Evolutionary conservation across 345 rosid genomes (phyloP), one percentile per base, ranked within the genome.

Genomic region (Arabidopsis arenosa): DNA sequence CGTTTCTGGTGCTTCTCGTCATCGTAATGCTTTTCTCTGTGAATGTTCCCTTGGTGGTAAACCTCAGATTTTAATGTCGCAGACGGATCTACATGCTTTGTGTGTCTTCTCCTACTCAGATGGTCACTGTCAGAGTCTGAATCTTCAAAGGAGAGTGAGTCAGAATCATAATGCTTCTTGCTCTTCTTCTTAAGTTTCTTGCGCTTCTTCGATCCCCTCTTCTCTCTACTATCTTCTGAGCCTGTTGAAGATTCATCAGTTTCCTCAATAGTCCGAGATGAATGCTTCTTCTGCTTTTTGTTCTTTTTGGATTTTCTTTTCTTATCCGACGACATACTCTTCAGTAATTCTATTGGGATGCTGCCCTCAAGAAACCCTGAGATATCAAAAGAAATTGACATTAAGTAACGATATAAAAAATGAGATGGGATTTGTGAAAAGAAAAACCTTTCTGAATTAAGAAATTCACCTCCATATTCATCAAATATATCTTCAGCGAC

Each of bases 401-500:
- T 17, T 54, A 52, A 82, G 59, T 70, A 76, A 55, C 49, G 43
- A 36, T 65, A 44, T 68, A 12, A 44, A 18, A 35, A 3, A 51
- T 40, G 41, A 69, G 18, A 76, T 33, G 44, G 13, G 21, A 35
- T 14, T 55, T 60, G 45, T 18, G 5, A 26, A 23, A 9, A 14
- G 35, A 61, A 14, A 56, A 26, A 39, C 30, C 15, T 41, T 39
- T 1, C 49, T 36, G 47, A 28, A 60, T 23, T 73, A 75, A 78
- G 39, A 41, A n/a, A 61, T 14, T 51, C 75, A 92, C 99, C 97
- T 85, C 97, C 97, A 74, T 95, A 95, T 81, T 95, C 97, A 26
- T 95, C 99, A 72, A 92, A 92, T 63, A 94, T 95, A 73, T 95
- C 97, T 81, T 92, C 97, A 4, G 97, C 99, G 30, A 94, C 96